phyloP scores from a whole-genome alignment of 2,329 filamentous ascomycete genomes.

The Meredithiella fracta region DNA sequence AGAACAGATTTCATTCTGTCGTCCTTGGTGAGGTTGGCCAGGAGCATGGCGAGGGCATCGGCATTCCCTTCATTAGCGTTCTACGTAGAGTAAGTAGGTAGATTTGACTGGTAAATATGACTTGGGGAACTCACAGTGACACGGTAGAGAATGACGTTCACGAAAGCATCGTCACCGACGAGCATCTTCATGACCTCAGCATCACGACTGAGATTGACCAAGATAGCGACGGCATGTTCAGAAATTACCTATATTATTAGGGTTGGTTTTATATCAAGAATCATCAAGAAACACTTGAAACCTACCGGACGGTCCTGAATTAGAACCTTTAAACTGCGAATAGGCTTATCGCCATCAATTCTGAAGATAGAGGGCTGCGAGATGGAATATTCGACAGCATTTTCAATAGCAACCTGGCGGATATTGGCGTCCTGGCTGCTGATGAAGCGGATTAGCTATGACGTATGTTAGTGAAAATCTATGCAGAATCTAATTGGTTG shows the following conservation, averaged over 20 bases:
- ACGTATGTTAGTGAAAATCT: constrained; percentile 9
- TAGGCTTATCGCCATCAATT: constrained; percentile 54
- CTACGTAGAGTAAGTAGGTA: constrained; percentile 24
- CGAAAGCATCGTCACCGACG: constrained; percentile 62
- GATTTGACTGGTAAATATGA: neutral
- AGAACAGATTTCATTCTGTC: constrained; percentile 55
- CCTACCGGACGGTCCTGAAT: constrained; percentile 67
- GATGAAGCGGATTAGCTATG: constrained; percentile 78
- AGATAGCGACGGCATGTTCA: constrained; percentile 80
- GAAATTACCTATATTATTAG: constrained; percentile 55
- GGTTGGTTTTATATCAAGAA: neutral
- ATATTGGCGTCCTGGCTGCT: constrained; percentile 85
- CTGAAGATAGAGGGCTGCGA: constrained; percentile 71
- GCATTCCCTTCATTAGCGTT: constrained; percentile 62
- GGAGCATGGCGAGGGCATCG: constrained; percentile 74
- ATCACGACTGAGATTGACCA: constrained; percentile 73
- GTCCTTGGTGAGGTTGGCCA: constrained; percentile 80
- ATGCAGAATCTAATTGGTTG: neutral
- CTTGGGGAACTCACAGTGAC: constrained; percentile 47
- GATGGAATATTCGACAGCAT: constrained; percentile 68
- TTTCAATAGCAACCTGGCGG: constrained; percentile 68
- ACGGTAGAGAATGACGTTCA: constrained; percentile 55
- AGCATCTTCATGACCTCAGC: constrained; percentile 56
- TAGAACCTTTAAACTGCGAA: constrained; percentile 76
- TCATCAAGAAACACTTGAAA: neutral